phyloP scores from a whole-genome alignment of 2,329 filamentous ascomycete species.

The Epichloe uncinata region DNA sequence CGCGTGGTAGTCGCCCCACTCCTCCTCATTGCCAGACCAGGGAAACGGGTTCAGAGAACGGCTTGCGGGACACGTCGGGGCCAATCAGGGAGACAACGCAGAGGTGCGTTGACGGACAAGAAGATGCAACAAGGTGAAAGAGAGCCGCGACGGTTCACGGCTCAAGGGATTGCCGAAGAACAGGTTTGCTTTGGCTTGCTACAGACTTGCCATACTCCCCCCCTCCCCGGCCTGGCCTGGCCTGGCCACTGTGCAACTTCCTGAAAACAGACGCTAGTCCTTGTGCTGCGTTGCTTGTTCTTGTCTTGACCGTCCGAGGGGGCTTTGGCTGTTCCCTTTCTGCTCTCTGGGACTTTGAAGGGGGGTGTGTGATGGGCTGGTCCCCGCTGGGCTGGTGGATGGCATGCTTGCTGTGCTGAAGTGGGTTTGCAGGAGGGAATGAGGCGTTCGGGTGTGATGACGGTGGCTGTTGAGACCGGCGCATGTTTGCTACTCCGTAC shows the following conservation, averaged over 20 bases:
- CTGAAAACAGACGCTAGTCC: background rate
- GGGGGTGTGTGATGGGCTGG: background rate
- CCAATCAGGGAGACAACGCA: background rate
- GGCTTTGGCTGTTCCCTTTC: background rate
- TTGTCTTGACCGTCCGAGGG: background rate
- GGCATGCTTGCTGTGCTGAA: background rate
- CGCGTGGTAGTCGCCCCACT: no score
- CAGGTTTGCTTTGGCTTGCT: background rate
- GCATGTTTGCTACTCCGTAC: background rate
- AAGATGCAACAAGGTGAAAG: background rate
- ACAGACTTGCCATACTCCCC: background rate
- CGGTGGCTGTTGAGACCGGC: background rate
- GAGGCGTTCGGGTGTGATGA: background rate
- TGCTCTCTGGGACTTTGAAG: background rate
- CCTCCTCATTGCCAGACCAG: no score
- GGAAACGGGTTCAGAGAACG: no score
- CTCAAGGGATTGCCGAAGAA: background rate
- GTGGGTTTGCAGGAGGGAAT: background rate
- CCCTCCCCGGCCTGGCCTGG: no score
- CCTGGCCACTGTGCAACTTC: no score
- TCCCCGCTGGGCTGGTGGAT: background rate
- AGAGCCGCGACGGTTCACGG: background rate
- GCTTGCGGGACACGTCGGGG: no score
- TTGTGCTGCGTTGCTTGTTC: background rate
- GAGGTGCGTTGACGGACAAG: background rate